These are phyloP conservation scores for Sclerotiophoma versabilis DNA, from an alignment of 2,329 filamentous ascomycete species.

Conservation along the genomic window DNA sequence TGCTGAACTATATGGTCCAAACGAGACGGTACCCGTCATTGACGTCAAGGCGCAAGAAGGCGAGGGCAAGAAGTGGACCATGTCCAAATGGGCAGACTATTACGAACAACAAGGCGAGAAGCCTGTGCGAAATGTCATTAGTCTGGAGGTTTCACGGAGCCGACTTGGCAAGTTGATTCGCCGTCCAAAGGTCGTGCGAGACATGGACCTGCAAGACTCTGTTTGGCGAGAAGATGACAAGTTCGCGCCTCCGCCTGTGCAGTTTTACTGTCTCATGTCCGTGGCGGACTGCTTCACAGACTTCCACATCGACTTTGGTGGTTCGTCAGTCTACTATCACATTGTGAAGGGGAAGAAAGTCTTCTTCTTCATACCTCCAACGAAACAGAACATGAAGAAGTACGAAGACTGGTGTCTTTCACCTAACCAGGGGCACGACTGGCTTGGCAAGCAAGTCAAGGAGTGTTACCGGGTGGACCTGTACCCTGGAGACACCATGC, in stretches of 20 bases:
- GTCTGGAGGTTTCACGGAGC: slow-evolving; percentile 71
- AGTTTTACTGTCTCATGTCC: slow-evolving; percentile 75
- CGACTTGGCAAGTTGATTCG: slow-evolving; percentile 67
- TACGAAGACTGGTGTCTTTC: slow-evolving; percentile 76
- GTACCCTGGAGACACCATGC: slow-evolving; percentile 71
- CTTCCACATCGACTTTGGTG: slow-evolving; percentile 76
- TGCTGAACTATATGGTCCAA: slow-evolving; percentile 68
- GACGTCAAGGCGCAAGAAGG: slow-evolving; percentile 74
- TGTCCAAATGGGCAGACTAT: slow-evolving; percentile 71
- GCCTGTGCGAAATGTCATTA: slow-evolving; percentile 72
- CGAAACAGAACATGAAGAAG: slow-evolving; percentile 71
- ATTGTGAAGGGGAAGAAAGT: slow-evolving; percentile 73
- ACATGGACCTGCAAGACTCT: slow-evolving; percentile 64
- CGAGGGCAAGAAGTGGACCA: slow-evolving; percentile 69
- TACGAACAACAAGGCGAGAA: slow-evolving; percentile 71
- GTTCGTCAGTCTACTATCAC: slow-evolving; percentile 74
- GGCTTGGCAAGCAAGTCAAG: slow-evolving; percentile 68
- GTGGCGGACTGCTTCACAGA: slow-evolving; percentile 75
- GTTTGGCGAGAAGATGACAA: slow-evolving; percentile 64
- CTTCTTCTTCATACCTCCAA: slow-evolving; percentile 75
- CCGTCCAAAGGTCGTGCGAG: slow-evolving; percentile 69
- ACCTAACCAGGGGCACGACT: slow-evolving; percentile 70
- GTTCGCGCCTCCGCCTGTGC: slow-evolving; percentile 67
- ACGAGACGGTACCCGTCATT: slow-evolving; percentile 70
- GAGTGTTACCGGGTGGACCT: slow-evolving; percentile 73